Evolutionary conservation across 345 rosid species (phyloP), one percentile per base, ranked within the genome.

Genomic region (Salix arbutifolia): DNA sequence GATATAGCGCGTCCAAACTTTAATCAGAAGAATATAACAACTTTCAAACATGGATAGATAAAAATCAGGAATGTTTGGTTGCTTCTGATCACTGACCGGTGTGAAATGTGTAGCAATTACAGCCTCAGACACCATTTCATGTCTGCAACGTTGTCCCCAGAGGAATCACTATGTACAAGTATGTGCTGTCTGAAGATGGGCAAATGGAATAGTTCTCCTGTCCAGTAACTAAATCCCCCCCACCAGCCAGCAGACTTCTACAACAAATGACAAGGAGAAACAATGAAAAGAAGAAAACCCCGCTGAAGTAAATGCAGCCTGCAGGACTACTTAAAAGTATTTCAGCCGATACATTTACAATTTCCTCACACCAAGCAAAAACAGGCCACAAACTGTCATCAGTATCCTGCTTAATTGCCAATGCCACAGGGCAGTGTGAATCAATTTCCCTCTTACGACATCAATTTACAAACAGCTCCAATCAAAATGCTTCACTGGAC

Each of bases 91-190:
- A 25, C 77, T 48, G 19, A 26, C 65, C 74, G 16, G 65, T 66
- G 72, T 53, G 71, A 38, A 4, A 8, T 65, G 46, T 65, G 64
- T 50, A n/a, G 37, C 37, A 61, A 74, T 35, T 50, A 35, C 35
- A 25, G 30, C 68, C 66, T 71, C 35, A 5, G 37, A 38, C 9
- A 23, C 65, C 67, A 19, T 60, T 67, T 62, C 75, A 19, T 56
- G 61, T 69, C 67, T 77, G 70, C 53, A 62, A 67, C 46, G 40
- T 58, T 69, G 48, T 67, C 78, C 71, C 72, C 65, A 48, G 28
- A 72, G 71, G 74, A 38, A 83, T 76, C 77, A 78, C 69, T 81
- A 88, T 89, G 86, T 89, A 87, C 89, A 85, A 3, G 78, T 78
- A 64, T 85, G 48, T 44, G 35, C 67, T 72, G 72, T 80, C 82